Conservation (phyloP, 257 asterid species). For the Solanum virginianum region DNA sequence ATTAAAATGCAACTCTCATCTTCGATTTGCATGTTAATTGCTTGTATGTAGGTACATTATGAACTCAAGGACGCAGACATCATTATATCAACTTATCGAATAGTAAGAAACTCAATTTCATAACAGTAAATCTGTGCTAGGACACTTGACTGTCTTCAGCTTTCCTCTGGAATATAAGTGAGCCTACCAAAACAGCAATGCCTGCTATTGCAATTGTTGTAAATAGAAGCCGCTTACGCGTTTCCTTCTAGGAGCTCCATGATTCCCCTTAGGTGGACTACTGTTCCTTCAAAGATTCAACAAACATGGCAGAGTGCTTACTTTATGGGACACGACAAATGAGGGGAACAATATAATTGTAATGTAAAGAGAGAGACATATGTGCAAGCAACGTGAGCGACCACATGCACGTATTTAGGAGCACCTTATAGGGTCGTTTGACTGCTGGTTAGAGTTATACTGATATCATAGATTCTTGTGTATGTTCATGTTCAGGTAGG, state of each 20-base stretch:
- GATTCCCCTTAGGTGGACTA: slow-evolving; percentile 49
- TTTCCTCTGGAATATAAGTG: slow-evolving; percentile 74
- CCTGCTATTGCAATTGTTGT: slow-evolving; percentile 79
- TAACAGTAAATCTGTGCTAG: slow-evolving; percentile 6
- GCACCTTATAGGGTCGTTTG: background rate
- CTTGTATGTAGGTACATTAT: background rate
- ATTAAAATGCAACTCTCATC: no score
- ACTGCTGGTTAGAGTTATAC: background rate
- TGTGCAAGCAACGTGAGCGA: background rate
- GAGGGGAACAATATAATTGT: background rate
- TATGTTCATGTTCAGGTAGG: background rate
- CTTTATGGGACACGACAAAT: background rate
- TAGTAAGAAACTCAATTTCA: background rate
- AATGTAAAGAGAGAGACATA: background rate
- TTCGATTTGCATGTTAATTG: no score
- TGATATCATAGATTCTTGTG: background rate
- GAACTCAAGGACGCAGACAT: background rate
- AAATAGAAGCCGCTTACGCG: slow-evolving; percentile 47
- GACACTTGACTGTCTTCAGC: slow-evolving; percentile 31
- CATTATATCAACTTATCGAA: background rate
- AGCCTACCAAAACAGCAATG: slow-evolving; percentile 81
- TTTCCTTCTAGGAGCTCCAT: slow-evolving; percentile 50
- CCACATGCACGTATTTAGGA: background rate
- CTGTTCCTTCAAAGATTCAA: slow-evolving; percentile 26
- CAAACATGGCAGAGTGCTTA: background rate